These are phyloP conservation scores for Russula olivacea DNA, from an alignment of 768 basidiomycete genomes.

Conservation along the genomic window DNA sequence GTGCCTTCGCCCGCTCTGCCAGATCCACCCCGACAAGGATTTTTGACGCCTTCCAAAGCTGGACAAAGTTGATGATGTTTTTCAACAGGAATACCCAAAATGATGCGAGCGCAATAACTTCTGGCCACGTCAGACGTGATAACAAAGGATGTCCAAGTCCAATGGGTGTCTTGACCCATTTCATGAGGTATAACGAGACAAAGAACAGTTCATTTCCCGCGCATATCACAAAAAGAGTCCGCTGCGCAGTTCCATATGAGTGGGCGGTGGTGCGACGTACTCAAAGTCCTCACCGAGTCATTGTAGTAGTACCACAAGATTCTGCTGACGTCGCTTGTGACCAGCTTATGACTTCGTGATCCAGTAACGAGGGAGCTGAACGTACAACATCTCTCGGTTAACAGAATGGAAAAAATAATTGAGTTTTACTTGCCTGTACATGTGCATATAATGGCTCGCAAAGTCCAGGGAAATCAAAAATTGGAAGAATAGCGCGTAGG, in stretches of 20 bases:
- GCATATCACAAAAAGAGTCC: constrained; percentile 86
- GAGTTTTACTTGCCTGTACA: constrained; percentile 76
- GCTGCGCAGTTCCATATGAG: constrained; percentile 38
- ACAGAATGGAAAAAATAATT: neutral
- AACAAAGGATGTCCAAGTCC: constrained; percentile 30
- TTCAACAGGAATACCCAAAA: constrained; percentile 70
- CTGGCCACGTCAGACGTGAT: constrained; percentile 62
- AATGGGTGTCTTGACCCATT: constrained; percentile 72
- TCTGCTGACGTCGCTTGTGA: constrained; percentile 86
- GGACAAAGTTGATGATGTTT: constrained; percentile 92
- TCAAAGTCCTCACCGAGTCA: constrained; percentile 57
- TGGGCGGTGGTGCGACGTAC: neutral
- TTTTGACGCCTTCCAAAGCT: constrained; percentile 97
- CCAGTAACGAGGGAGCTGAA: constrained; percentile 90
- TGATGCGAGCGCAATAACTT: constrained; percentile 56
- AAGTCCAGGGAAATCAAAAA: constrained; percentile 96
- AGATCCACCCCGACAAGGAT: constrained; percentile 91
- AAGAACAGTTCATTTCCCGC: constrained; percentile 96
- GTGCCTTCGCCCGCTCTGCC: constrained; percentile 69
- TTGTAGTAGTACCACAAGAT: constrained; percentile 94
- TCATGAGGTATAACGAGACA: constrained; percentile 89
- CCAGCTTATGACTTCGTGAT: constrained; percentile 85
- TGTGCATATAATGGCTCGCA: constrained; percentile 98
- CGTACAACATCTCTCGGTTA: constrained; percentile 14
- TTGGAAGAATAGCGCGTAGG: constrained; percentile 82